These are phyloP conservation scores for Buddleja alternifolia DNA, from an alignment of 257 asterid genomes.

Conservation along the genomic window DNA sequence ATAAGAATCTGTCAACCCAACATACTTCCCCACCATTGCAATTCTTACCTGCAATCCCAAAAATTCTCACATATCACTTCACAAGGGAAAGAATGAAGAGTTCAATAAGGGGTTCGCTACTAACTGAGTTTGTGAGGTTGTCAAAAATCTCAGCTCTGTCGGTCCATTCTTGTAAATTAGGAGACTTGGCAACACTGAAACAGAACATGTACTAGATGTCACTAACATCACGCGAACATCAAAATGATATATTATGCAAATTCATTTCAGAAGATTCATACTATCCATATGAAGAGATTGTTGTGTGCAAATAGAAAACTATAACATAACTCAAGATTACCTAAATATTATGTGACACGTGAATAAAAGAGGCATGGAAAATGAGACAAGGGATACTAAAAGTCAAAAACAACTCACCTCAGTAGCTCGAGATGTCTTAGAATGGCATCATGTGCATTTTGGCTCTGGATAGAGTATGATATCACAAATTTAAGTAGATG, in stretches of 20 bases:
- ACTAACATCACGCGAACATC: slow-evolving; percentile 16
- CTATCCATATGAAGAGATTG: neutral
- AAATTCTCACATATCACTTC: slow-evolving; percentile 23
- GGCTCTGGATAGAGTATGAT: slow-evolving; percentile 57
- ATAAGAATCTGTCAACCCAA: slow-evolving; percentile 91
- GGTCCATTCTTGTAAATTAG: slow-evolving; percentile 88
- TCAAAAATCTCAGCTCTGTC: slow-evolving; percentile 84
- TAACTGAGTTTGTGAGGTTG: slow-evolving; percentile 78
- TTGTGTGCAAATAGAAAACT: neutral
- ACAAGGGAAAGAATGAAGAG: slow-evolving; percentile 13
- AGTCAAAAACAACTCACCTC: slow-evolving; percentile 45
- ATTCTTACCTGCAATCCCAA: slow-evolving; percentile 71
- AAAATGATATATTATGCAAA: slow-evolving; percentile 3
- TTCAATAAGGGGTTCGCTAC: slow-evolving; percentile 32
- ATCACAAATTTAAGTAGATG: slow-evolving; percentile 27
- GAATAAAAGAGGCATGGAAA: slow-evolving; percentile 1
- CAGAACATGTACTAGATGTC: slow-evolving; percentile 31
- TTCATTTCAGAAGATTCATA: slow-evolving; percentile 8
- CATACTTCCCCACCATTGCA: slow-evolving; percentile 98
- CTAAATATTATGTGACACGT: neutral
- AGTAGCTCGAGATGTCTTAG: slow-evolving; percentile 70
- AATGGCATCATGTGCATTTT: slow-evolving; percentile 84
- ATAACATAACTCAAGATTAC: slow-evolving; percentile 3
- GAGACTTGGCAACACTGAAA: slow-evolving; percentile 72
- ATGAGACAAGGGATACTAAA: slow-evolving; percentile 17